Evolutionary conservation across 192 early-diverging fungal genomes (phyloP), one percentile per base, ranked within the genome.

Genomic region (Podila minutissima): DNA sequence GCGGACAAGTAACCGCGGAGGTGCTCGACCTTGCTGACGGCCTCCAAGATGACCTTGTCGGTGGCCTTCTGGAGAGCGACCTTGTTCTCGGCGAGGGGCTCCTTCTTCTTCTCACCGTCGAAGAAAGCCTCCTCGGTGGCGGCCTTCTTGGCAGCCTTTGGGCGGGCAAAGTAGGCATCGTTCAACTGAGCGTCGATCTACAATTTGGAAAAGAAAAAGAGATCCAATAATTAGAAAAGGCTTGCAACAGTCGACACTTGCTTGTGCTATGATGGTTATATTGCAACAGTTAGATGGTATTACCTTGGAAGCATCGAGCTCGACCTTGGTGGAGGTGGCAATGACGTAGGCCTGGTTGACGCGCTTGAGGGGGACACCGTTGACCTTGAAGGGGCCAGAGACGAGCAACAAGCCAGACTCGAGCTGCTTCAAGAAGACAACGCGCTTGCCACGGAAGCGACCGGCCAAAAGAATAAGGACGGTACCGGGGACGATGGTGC

Each of bases 281-380:
- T 15, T 46, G 41, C 9, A 11, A 37, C 35, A 15, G 11, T 17
- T 11, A 11, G 41, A 17, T 13, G 15, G 15, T 46, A 15, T 75
- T 64, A 92, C 90, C 82, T 89, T 87, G 84, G 92, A 88, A 72
- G 86, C 86, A 69, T 92, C 88, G 64, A 99, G 63, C 82, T 99
- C 96, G 66, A 99, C 82, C 91, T 97, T 98, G 91, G 98, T 98
- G 81, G 98, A 98, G 83, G 97, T 99, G 82, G 97, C 97, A 86
- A 98, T 94, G 78, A 96, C 98, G 89, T 97, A 99, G 74, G 97
- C 96, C 91, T 98, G 97, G 95, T 98, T 96, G 83, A 99, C 96
- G 62, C 98, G 94, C 72, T 95, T 91, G 69, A 99, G 89, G 49
- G 98, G 98, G 67, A 99, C 95, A 81, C 98, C 98, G 93, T 99